A percentile compares a stretch with the other conserved stretches of the same genome.
These are phyloP conservation scores for Hura crepitans DNA, from an alignment of 441 rosid genomes.

Conservation along the genomic window DNA sequence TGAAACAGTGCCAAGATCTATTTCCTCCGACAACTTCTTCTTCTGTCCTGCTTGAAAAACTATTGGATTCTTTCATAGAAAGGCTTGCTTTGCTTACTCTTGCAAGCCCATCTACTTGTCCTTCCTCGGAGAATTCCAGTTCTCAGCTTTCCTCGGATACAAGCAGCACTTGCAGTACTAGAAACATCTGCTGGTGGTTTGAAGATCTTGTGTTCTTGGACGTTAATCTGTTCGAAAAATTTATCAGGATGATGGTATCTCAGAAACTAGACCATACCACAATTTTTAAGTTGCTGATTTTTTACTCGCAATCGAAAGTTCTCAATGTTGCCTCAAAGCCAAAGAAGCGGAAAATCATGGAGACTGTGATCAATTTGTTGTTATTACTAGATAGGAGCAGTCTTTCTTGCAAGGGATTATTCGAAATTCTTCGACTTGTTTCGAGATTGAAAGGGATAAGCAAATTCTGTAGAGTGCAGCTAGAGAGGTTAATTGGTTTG, in stretches of 20 bases:
- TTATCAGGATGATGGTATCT: conserved; percentile 28
- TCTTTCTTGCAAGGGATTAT: conserved; percentile 43
- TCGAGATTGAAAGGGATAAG: conserved; percentile 28
- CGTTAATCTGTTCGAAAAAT: conserved; percentile 30
- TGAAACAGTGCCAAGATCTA: conserved; percentile 43
- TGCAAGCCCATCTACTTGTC: conserved; percentile 33
- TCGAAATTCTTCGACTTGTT: conserved; percentile 30
- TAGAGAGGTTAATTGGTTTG: conserved; percentile 46
- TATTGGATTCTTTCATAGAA: conserved; percentile 30
- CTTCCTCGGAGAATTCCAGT: conserved; percentile 34
- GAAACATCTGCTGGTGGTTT: conserved; percentile 42
- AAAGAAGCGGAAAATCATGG: conserved; percentile 34
- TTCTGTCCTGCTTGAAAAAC: conserved; percentile 27
- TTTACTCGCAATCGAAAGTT: conserved; percentile 37
- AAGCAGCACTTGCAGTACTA: conserved; percentile 30
- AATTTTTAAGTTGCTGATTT: conserved; percentile 41
- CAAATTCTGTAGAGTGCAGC: conserved; percentile 13
- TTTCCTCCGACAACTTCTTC: conserved; percentile 29
- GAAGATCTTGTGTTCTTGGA: conserved; percentile 45
- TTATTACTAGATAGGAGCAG: conserved; percentile 31
- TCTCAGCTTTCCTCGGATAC: conserved; percentile 33
- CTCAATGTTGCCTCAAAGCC: conserved; percentile 6
- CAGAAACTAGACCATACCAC: conserved; percentile 31
- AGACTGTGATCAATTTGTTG: conserved; percentile 33
- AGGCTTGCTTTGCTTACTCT: conserved; percentile 31